phyloP scores from a whole-genome alignment of 2,329 filamentous ascomycete genomes.

The Bretziella fagacearum region DNA sequence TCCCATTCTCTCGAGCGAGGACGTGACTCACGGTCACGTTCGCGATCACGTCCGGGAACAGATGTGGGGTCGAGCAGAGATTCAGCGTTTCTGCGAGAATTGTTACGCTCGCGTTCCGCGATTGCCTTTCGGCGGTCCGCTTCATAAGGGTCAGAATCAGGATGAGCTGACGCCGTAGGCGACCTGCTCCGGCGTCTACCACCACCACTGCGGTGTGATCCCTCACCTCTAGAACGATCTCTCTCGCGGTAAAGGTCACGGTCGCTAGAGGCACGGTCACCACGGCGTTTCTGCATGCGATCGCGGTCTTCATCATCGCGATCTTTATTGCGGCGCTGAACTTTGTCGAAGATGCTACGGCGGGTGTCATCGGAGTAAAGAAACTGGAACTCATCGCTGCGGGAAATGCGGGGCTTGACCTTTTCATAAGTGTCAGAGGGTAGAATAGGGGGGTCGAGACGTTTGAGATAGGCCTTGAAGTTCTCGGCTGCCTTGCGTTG shows the following conservation, averaged over 20 bases:
- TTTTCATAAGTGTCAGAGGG: conserved; percentile 75
- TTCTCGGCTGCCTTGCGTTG: conserved; percentile 73
- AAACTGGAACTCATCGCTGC: conserved; percentile 68
- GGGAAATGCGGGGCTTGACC: conserved; percentile 62
- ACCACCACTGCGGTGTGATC: conserved; percentile 37
- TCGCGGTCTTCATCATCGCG: conserved; percentile 74
- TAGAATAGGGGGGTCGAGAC: conserved; percentile 67
- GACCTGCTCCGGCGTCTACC: conserved; percentile 54
- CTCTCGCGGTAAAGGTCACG: conserved; percentile 41
- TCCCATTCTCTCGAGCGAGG: conserved; percentile 20
- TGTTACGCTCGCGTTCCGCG: conserved; percentile 84
- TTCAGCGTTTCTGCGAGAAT: conserved; percentile 24
- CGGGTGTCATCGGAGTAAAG: conserved; percentile 70
- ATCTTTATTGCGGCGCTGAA: conserved; percentile 76
- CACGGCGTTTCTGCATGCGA: conserved; percentile 30
- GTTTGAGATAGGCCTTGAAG: conserved; percentile 73
- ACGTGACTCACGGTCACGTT: conserved; percentile 20
- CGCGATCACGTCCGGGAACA: conserved; percentile 18
- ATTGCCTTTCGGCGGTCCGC: conserved; percentile 87
- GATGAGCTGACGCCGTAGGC: conserved; percentile 27
- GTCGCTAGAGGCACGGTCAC: conserved; percentile 36
- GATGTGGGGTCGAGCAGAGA: conserved; percentile 10
- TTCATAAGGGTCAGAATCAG: conserved; percentile 79
- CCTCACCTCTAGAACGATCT: conserved; percentile 41
- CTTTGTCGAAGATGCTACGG: conserved; percentile 75